Conservation (phyloP, 2,329 filamentous ascomycete species). For the Monosporascus sp. region DNA sequence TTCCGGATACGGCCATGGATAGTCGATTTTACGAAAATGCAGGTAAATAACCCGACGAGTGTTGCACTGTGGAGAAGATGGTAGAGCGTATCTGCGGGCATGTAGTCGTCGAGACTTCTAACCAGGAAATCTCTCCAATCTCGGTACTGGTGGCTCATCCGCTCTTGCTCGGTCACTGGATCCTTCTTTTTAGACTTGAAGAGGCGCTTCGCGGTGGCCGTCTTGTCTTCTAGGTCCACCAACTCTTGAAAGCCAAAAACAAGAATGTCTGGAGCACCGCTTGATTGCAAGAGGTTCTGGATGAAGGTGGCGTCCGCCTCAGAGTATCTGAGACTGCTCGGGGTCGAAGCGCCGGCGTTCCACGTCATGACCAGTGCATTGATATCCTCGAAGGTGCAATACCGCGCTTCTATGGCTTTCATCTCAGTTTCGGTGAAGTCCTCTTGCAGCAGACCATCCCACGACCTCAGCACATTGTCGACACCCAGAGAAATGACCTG, state of each 20-base stretch:
- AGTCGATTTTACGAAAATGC: conserved; percentile 83
- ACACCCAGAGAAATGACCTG: conserved; percentile 84
- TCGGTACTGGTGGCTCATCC: conserved; percentile 96
- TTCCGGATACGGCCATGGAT: conserved; percentile 72
- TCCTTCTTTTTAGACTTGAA: conserved; percentile 88
- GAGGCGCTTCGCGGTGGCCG: conserved; percentile 90
- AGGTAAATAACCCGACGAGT: conserved; percentile 91
- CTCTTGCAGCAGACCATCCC: conserved; percentile 90
- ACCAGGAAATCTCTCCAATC: conserved; percentile 92
- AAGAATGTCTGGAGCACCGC: conserved; percentile 78
- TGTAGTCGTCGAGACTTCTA: conserved; percentile 74
- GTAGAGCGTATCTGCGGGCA: conserved; percentile 73
- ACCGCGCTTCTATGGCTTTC: conserved; percentile 76
- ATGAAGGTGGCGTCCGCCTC: conserved; percentile 73
- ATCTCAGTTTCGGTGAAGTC: conserved; percentile 92
- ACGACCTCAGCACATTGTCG: conserved; percentile 77
- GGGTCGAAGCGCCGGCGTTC: conserved; percentile 97
- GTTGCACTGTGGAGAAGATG: conserved; percentile 82
- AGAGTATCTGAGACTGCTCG: conserved; percentile 68
- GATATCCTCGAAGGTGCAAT: conserved; percentile 80
- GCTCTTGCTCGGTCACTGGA: conserved; percentile 67
- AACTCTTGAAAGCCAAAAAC: conserved; percentile 97
- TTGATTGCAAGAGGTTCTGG: conserved; percentile 69
- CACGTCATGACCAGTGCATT: conserved; percentile 81
- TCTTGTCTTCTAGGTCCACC: conserved; percentile 97